Evolutionary conservation across 202 grass and related monocot species (phyloP).

Genomic region (Saccharum hybrid): DNA sequence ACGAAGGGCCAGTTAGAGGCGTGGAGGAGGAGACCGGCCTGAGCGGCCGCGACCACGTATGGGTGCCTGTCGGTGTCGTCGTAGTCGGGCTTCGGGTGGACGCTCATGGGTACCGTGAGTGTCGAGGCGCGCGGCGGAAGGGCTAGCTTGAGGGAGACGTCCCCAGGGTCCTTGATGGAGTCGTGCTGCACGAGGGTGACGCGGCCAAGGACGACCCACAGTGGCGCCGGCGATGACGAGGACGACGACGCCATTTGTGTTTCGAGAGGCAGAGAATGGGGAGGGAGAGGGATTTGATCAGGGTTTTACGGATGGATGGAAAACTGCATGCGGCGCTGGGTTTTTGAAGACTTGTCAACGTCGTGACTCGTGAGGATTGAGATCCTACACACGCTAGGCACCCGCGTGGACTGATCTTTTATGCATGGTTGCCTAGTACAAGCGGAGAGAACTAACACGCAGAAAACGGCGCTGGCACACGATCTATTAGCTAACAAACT

Average conservation of each 20-base stretch:
- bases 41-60: slow-evolving; percentile 11
- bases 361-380: background rate
- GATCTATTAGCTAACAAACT: background rate
- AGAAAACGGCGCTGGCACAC: background rate
- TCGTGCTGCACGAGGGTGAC: slow-evolving; percentile 12
- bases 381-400: background rate
- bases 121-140: slow-evolving; percentile 3
- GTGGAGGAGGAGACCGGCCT: slow-evolving; percentile 11
- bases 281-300: background rate
- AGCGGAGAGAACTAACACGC: background rate
- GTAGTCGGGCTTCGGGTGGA: slow-evolving; percentile 9
- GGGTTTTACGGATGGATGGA: background rate
- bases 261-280: background rate
- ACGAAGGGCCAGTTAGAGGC: slow-evolving; percentile 18
- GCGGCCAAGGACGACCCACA: slow-evolving; percentile 26
- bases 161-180: background rate
- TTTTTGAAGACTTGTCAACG: background rate
- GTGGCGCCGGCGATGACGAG: background rate
- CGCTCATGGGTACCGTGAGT: slow-evolving; percentile 6
- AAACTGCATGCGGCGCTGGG: background rate
- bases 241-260: background rate
- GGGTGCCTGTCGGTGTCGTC: slow-evolving; percentile 11
- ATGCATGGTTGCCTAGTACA: background rate
- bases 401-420: background rate
- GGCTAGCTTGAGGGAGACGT: slow-evolving; percentile 9